Conservation (phyloP, 805 yeast species). For the Sungouiozyma ichnusensis region DNA sequence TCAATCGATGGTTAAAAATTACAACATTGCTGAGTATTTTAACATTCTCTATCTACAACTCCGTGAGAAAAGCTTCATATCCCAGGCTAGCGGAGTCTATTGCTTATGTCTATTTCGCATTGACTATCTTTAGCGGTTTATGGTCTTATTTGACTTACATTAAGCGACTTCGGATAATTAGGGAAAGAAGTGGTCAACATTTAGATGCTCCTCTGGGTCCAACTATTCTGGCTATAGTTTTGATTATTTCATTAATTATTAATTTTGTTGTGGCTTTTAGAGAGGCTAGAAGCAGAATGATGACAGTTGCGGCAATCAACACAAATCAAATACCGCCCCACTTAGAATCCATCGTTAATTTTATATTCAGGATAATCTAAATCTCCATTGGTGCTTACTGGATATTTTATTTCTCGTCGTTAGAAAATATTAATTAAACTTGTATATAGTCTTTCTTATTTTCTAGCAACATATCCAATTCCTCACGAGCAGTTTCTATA, state of each 20-base stretch:
- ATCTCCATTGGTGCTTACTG: constrained; percentile 24
- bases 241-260: constrained; percentile 52
- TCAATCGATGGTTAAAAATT: constrained; percentile 89
- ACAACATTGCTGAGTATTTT: constrained; percentile 74
- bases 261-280: constrained; percentile 64
- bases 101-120: constrained; percentile 69
- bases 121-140: constrained; percentile 71
- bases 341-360: constrained; percentile 23
- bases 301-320: neutral
- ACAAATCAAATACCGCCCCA: neutral
- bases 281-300: constrained; percentile 16
- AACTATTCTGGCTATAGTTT: constrained; percentile 58
- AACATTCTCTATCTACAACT: constrained; percentile 73
- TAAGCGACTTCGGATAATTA: constrained; percentile 60
- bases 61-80: constrained; percentile 58
- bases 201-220: constrained; percentile 90
- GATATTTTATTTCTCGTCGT: too few species aligned
- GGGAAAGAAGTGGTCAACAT: constrained; percentile 75
- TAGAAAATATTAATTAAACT: too few species aligned
- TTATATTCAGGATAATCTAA: constrained; percentile 23
- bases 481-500: neutral
- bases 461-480: too few species aligned
- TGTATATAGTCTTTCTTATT: too few species aligned
- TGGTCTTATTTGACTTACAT: constrained; percentile 85
- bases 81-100: constrained; percentile 52